Percentiles rank a stretch among this genome's conserved stretches.
phyloP scores from a whole-genome alignment of 2,329 filamentous ascomycete species.

The Ilyonectria robusta region DNA sequence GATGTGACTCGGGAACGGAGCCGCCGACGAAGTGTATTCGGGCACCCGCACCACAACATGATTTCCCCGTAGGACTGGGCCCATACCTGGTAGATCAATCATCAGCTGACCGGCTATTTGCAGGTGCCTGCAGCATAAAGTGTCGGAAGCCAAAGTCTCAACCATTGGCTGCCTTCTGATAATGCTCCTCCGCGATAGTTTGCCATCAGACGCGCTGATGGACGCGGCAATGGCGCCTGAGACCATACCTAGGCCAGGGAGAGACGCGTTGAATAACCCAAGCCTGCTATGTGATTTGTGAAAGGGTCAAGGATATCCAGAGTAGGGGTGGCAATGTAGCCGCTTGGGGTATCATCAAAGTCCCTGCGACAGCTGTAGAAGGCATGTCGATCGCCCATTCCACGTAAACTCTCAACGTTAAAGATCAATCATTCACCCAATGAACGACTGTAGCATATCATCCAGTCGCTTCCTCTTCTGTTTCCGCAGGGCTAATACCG shows the following conservation, averaged over 20 bases:
- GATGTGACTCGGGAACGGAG: neutral
- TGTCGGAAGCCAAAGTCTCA: no score
- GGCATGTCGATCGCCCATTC: neutral
- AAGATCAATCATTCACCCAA: constrained; percentile 26
- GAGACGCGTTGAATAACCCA: neutral
- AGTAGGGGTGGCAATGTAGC: neutral
- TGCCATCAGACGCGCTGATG: neutral
- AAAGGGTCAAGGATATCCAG: neutral
- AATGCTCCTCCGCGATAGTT: no score
- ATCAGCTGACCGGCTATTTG: neutral
- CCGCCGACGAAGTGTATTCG: neutral
- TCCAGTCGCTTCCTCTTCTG: constrained; percentile 54
- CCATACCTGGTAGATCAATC: neutral
- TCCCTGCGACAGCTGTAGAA: neutral
- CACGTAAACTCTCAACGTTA: neutral
- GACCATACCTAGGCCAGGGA: no score
- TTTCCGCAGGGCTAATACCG: constrained; percentile 41
- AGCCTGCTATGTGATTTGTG: neutral
- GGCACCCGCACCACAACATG: neutral
- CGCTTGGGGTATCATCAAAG: neutral
- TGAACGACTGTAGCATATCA: constrained; percentile 52
- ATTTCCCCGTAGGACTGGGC: neutral
- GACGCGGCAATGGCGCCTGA: no score
- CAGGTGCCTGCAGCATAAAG: neutral
- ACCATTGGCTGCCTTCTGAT: no score